Percentiles rank a stretch among this genome's conserved stretches.
phyloP scores from a whole-genome alignment of 805 yeast species.

The Metschnikowia santaceciliae region DNA sequence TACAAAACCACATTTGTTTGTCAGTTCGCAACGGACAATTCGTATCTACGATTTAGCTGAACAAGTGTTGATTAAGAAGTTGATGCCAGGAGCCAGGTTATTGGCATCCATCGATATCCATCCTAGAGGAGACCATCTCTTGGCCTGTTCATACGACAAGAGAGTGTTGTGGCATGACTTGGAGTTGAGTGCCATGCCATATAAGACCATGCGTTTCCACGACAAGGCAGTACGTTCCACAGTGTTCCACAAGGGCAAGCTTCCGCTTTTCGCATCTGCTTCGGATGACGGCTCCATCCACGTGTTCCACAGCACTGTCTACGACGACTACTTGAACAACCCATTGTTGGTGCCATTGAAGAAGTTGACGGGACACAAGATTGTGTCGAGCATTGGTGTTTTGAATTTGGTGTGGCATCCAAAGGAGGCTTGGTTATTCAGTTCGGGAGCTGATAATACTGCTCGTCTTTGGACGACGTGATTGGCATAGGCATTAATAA shows the following conservation, averaged over 20 bases:
- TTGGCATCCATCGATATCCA: slow-evolving; percentile 87
- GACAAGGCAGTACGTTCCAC: slow-evolving; percentile 90
- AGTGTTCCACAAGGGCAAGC: slow-evolving; percentile 74
- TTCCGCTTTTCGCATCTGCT: slow-evolving; percentile 92
- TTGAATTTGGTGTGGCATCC: slow-evolving; percentile 93
- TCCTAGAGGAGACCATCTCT: slow-evolving; percentile 91
- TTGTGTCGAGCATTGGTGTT: slow-evolving; percentile 78
- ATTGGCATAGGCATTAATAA: slow-evolving; percentile 9
- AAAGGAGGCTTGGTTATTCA: slow-evolving; percentile 94
- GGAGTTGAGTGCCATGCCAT: slow-evolving; percentile 84
- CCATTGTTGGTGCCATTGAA: slow-evolving; percentile 95
- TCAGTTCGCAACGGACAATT: slow-evolving; percentile 89
- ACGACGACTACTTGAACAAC: slow-evolving; percentile 91
- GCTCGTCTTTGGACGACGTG: slow-evolving; percentile 96
- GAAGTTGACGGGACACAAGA: slow-evolving; percentile 86
- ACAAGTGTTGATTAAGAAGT: slow-evolving; percentile 77
- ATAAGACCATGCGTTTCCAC: slow-evolving; percentile 92
- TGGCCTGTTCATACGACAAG: slow-evolving; percentile 92
- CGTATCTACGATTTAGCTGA: slow-evolving; percentile 86
- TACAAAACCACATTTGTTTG: slow-evolving; percentile 87
- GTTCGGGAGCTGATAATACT: slow-evolving; percentile 95
- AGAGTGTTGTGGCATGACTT: slow-evolving; percentile 96
- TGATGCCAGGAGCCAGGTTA: slow-evolving; percentile 96
- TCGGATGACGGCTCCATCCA: slow-evolving; percentile 92
- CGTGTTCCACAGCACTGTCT: slow-evolving; percentile 94